Conservation (phyloP, 371 early-diverging fungal genomes). For the Parasitella parasitica region DNA sequence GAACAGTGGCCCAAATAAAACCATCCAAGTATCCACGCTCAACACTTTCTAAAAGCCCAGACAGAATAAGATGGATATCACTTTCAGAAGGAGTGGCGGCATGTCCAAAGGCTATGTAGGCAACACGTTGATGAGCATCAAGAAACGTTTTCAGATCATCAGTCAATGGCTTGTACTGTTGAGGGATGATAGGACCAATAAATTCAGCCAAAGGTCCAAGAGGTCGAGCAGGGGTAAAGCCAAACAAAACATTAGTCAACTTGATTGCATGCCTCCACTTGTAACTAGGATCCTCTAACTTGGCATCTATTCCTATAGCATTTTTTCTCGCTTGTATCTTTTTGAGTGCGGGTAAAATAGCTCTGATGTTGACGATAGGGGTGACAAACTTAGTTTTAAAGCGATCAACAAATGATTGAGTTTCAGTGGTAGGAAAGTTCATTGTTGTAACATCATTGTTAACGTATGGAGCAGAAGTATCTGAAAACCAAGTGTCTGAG, state of each 20-base stretch:
- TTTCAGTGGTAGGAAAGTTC: slow-evolving; percentile 17
- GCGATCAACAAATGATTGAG: not conserved
- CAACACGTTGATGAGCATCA: slow-evolving; percentile 20
- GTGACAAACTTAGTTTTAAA: slow-evolving; percentile 10
- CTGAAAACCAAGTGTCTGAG: not conserved
- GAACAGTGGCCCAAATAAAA: slow-evolving; percentile 29
- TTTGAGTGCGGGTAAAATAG: not conserved
- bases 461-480: slow-evolving; percentile 14
- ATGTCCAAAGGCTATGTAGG: slow-evolving; percentile 45
- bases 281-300: not conserved
- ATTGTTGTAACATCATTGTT: slow-evolving; percentile 9
- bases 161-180: slow-evolving; percentile 18
- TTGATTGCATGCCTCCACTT: slow-evolving; percentile 7
- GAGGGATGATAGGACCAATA: slow-evolving; percentile 33
- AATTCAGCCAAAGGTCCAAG: slow-evolving; percentile 32
- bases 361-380: slow-evolving; percentile 6
- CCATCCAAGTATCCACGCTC: slow-evolving; percentile 29
- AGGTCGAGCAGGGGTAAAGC: slow-evolving; percentile 26
- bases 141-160: slow-evolving; percentile 13
- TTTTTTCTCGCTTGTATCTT: slow-evolving; percentile 1
- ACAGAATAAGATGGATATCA: slow-evolving; percentile 19
- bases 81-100: slow-evolving; percentile 11
- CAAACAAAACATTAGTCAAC: slow-evolving; percentile 24
- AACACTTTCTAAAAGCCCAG: slow-evolving; percentile 16
- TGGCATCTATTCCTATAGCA: not conserved